Conservation (phyloP, 257 asterid genomes). For the Scutellaria minor region DNA sequence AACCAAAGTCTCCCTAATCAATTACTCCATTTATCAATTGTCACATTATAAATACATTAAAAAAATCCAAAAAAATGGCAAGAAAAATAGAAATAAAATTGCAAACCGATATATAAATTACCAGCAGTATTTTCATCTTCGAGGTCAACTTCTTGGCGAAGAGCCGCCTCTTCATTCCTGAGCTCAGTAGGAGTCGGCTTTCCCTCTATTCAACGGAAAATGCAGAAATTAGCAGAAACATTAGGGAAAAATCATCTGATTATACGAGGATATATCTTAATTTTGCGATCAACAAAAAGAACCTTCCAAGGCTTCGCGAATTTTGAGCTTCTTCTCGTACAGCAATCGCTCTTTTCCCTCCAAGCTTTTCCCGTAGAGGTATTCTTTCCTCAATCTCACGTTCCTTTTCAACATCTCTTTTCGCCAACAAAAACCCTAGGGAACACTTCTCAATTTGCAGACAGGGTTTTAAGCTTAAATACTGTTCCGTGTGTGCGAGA, state of each 20-base stretch:
- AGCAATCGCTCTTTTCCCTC: slow-evolving; percentile 87
- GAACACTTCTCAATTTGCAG: neutral
- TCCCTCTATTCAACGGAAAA: slow-evolving; percentile 58
- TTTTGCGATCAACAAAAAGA: neutral
- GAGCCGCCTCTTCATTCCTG: slow-evolving; percentile 88
- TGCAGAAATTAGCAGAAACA: neutral
- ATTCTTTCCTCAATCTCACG: slow-evolving; percentile 76
- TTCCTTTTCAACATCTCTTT: slow-evolving; percentile 75
- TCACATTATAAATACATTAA: slow-evolving; percentile 1
- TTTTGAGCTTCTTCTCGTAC: slow-evolving; percentile 88
- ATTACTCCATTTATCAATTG: neutral
- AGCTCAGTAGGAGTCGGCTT: slow-evolving; percentile 98
- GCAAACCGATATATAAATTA: slow-evolving; percentile 20
- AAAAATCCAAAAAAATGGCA: neutral
- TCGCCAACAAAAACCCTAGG: slow-evolving; percentile 26
- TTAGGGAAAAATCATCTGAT: neutral
- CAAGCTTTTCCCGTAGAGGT: slow-evolving; percentile 85
- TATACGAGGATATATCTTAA: too few relatives aligned
- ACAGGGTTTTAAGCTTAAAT: slow-evolving; percentile 2
- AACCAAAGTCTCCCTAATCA: neutral
- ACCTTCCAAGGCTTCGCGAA: slow-evolving; percentile 84
- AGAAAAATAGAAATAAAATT: neutral
- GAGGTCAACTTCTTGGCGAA: slow-evolving; percentile 88
- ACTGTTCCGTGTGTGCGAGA: too few relatives aligned
- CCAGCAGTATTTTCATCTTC: slow-evolving; percentile 92